phyloP scores from a whole-genome alignment of 2,329 filamentous ascomycete species.

The Cercospora nicotianae region DNA sequence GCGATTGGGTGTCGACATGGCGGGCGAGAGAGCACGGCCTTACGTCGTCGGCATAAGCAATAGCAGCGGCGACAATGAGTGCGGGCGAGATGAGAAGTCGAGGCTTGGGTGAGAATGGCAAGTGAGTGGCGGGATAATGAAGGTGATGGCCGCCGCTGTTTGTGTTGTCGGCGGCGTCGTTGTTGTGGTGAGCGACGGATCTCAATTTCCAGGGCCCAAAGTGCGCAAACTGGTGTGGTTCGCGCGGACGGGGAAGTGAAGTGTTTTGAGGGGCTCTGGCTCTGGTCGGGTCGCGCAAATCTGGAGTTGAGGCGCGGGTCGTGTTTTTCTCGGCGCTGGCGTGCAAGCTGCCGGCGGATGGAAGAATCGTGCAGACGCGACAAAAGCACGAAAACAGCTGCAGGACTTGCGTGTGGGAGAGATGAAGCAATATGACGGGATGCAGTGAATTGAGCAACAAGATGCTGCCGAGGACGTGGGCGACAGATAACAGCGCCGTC shows the following conservation, averaged over 20 bases:
- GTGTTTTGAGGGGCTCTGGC: conserved; percentile 1
- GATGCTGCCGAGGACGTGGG: neutral
- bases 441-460: neutral
- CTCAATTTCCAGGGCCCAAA: neutral
- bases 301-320: neutral
- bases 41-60: conserved; percentile 12
- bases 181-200: neutral
- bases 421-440: neutral
- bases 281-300: neutral
- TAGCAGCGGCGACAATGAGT: neutral
- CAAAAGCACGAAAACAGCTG: neutral
- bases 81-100: conserved; percentile 1
- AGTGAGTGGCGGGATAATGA: conserved; percentile 2
- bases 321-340: neutral
- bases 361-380: neutral
- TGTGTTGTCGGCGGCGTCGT: neutral
- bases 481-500: neutral
- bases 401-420: neutral
- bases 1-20: conserved; percentile 26
- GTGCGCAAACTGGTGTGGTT: neutral
- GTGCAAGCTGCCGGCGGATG: neutral
- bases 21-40: neutral
- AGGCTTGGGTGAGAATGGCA: neutral
- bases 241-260: neutral
- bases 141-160: neutral